Percentiles rank a stretch among this genome's conserved stretches.
Conservation (phyloP, 2,329 filamentous ascomycete species). For the Fusarium oligoseptatum region DNA sequence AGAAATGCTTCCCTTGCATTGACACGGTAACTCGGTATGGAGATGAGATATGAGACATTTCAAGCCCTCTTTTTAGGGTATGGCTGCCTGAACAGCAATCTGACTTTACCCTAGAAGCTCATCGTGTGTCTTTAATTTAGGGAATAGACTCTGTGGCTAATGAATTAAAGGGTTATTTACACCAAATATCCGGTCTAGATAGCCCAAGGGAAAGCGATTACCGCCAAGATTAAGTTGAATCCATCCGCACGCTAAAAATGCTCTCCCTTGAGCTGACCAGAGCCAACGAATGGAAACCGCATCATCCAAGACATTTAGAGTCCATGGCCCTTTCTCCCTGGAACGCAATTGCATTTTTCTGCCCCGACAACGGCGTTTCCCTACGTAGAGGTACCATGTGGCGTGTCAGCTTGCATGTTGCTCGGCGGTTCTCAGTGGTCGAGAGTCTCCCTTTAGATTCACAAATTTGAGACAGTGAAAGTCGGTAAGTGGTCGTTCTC, state of each 20-base stretch:
- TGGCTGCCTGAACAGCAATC: background rate
- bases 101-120: background rate
- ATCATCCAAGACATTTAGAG: background rate
- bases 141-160: background rate
- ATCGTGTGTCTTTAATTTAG: background rate
- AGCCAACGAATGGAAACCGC: background rate
- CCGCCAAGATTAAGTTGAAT: background rate
- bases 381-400: background rate
- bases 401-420: background rate
- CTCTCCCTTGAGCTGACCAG: background rate
- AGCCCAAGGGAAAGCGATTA: background rate
- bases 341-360: constrained; percentile 2
- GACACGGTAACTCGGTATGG: background rate
- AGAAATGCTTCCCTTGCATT: constrained; percentile 7
- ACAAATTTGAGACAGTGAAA: background rate
- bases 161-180: background rate
- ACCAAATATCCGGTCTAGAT: background rate
- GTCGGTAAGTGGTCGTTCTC: background rate
- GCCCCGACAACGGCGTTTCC: background rate
- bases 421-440: background rate
- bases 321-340: background rate
- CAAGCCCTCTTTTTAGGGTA: background rate
- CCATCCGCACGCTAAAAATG: background rate
- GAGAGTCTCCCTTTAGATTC: background rate
- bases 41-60: constrained; percentile 7